Evolutionary conservation across 2,329 filamentous ascomycete species (phyloP).

Genomic region (Fusarium irregulare): DNA sequence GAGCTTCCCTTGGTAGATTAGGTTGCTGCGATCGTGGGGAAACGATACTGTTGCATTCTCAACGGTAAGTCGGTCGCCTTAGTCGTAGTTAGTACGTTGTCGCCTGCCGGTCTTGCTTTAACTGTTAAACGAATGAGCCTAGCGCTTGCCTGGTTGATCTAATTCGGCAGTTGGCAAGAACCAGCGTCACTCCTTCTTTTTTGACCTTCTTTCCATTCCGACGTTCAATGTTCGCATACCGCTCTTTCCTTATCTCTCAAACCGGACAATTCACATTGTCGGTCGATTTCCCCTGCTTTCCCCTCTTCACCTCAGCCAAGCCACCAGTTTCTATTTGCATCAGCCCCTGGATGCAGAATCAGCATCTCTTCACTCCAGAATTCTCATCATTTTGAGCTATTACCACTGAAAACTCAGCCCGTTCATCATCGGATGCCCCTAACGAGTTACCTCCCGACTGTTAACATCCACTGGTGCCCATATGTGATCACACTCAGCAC

Average conservation of each 20-base stretch:
- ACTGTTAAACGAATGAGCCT: background rate
- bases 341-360: conserved; percentile 7
- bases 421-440: conserved; percentile 31
- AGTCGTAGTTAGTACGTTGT: conserved; percentile 16
- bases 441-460: conserved; percentile 30
- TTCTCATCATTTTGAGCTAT: conserved; percentile 16
- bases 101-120: background rate
- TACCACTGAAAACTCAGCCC: conserved; percentile 42
- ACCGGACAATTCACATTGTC: conserved; percentile 6
- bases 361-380: conserved; percentile 8
- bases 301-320: conserved; percentile 19
- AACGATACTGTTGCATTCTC: conserved; percentile 26
- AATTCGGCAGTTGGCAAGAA: background rate
- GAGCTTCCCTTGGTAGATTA: background rate
- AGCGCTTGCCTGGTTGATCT: background rate
- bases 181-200: background rate
- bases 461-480: conserved; percentile 34
- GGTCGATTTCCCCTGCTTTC: conserved; percentile 7
- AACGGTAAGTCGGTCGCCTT: background rate
- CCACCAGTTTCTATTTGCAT: conserved; percentile 15
- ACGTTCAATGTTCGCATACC: background rate
- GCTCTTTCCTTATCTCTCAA: conserved; percentile 20
- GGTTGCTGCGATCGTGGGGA: conserved; percentile 32
- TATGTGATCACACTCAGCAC: conserved; percentile 36
- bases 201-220: background rate